Evolutionary conservation across 1,284 basidiomycete species (phyloP).

Genomic region (Trichosporon asahii): DNA sequence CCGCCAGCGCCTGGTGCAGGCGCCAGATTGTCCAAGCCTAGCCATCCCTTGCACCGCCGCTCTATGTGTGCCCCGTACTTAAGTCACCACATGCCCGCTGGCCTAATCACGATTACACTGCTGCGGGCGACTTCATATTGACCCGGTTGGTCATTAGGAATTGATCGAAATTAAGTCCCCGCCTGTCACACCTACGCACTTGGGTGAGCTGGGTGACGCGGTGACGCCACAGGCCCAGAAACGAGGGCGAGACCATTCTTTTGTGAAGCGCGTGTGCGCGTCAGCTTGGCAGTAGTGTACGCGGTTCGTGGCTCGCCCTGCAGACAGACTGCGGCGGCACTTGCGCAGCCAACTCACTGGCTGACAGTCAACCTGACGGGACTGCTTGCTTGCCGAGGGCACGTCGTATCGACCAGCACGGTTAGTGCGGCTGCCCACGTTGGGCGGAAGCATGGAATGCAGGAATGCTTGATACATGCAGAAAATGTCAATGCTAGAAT

Average conservation of each 20-base stretch:
- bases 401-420: too few species aligned
- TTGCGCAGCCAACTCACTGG: not conserved
- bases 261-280: not conserved
- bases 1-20: not conserved
- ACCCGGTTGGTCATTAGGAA: not conserved
- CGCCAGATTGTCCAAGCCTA: not conserved
- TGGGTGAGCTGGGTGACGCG: not conserved
- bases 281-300: not conserved
- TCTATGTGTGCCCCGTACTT: not conserved
- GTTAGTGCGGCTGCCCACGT: too few species aligned
- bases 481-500: conserved; percentile 5
- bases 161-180: not conserved
- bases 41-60: not conserved
- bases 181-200: not conserved
- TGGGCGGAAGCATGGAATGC: not conserved
- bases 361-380: not conserved
- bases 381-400: too few species aligned
- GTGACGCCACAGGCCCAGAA: not conserved
- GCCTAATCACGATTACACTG: not conserved
- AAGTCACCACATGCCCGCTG: not conserved
- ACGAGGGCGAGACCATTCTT: not conserved
- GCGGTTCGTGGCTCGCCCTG: not conserved
- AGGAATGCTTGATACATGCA: conserved; percentile 10
- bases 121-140: not conserved
- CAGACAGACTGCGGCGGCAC: not conserved